These are phyloP conservation scores for Stachybotrys chlorohalonatus DNA, from an alignment of 2,329 filamentous ascomycete species.

Conservation along the genomic window DNA sequence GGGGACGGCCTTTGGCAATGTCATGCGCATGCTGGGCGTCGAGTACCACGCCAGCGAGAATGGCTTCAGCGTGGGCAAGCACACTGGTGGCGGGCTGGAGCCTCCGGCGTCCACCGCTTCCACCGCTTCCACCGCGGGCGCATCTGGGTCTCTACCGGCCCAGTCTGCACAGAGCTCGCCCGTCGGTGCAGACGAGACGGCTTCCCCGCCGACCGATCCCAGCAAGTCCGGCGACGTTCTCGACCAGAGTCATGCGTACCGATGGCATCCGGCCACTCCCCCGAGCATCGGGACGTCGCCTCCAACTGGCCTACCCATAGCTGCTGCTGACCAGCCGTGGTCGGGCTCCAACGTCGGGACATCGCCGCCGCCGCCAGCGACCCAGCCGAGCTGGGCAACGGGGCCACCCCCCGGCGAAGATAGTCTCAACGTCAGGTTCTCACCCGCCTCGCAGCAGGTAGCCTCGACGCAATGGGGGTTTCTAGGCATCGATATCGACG, in stretches of 20 bases:
- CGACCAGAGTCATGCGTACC: not conserved
- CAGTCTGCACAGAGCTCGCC: not conserved
- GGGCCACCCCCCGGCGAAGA: no score
- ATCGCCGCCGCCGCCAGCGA: no score
- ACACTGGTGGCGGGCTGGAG: not conserved
- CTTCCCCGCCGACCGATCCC: not conserved
- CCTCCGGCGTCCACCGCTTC: no score
- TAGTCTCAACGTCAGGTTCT: no score
- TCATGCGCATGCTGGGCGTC: slow-evolving; percentile 1
- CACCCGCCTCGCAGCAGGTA: not conserved
- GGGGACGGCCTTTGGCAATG: not conserved
- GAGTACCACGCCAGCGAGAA: not conserved
- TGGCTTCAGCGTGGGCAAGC: not conserved
- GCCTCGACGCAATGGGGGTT: not conserved
- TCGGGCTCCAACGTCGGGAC: not conserved
- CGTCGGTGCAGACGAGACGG: not conserved
- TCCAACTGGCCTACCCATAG: no score
- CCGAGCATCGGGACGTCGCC: no score
- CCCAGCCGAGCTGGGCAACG: no score
- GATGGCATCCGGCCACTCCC: not conserved
- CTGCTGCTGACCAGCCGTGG: no score
- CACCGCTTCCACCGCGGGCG: no score
- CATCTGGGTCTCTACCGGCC: no score
- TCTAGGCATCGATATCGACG: not conserved
- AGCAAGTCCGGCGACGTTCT: not conserved